These are phyloP conservation scores for Acrasis kona DNA, from an alignment of 78 protist species.

Conservation along the genomic window DNA sequence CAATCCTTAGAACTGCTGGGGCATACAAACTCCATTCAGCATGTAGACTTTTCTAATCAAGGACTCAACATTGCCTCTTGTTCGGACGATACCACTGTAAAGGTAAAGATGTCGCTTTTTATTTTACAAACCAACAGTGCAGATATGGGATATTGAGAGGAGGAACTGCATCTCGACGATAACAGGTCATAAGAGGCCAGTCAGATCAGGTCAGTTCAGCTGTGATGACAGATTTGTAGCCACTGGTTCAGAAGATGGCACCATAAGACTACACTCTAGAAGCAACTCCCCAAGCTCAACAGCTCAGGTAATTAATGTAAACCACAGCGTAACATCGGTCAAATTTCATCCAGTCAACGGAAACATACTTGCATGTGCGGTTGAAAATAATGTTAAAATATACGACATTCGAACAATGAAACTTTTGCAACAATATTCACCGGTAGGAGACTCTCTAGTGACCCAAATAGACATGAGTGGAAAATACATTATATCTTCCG, in stretches of 20 bases:
- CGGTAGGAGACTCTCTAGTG: constrained; percentile 41
- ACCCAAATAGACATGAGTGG: constrained; percentile 68
- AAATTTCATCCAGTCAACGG: constrained; percentile 72
- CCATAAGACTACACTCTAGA: too few relatives aligned
- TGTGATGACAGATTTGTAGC: too few relatives aligned
- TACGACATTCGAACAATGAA: constrained; percentile 68
- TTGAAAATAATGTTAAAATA: constrained; percentile 44
- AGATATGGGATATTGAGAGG: too few relatives aligned
- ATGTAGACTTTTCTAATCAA: too few relatives aligned
- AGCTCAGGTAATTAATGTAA: constrained; percentile 50
- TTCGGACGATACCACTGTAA: too few relatives aligned
- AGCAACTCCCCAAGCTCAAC: constrained; percentile 18
- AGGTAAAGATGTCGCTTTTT: too few relatives aligned
- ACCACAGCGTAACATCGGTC: constrained; percentile 29
- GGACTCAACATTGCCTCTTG: too few relatives aligned
- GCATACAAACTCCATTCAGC: constrained; percentile 61
- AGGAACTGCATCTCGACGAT: too few relatives aligned
- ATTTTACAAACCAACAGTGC: too few relatives aligned
- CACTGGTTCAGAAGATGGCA: too few relatives aligned
- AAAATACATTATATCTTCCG: constrained; percentile 49
- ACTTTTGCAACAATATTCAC: constrained; percentile 62
- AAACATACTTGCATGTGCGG: constrained; percentile 49
- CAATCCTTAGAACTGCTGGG: constrained; percentile 43
- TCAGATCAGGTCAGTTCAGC: too few relatives aligned
- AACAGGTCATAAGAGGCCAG: too few relatives aligned